A percentile compares a stretch with the other conserved stretches of the same genome.
Conservation (phyloP, 2,329 filamentous ascomycete genomes). For the Aspergillus puulaauensis region DNA sequence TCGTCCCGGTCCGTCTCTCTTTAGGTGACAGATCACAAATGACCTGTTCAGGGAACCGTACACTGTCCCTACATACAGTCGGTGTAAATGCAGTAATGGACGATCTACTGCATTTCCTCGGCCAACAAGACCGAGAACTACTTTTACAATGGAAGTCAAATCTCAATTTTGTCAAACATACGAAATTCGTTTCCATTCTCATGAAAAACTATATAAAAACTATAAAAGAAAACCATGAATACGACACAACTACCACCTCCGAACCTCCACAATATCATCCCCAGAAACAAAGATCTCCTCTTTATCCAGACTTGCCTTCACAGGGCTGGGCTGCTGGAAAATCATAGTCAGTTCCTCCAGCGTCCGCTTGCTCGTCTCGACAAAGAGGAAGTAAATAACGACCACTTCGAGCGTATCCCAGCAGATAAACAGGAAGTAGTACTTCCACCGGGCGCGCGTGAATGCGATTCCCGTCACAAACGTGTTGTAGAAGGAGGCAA, state of each 20-base stretch:
- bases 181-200: too few species aligned
- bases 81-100: too few species aligned
- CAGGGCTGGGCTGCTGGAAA: conserved; percentile 30
- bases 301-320: conserved; percentile 44
- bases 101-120: too few species aligned
- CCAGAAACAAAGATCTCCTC: conserved; percentile 16
- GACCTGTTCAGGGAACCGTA: too few species aligned
- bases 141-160: too few species aligned
- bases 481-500: conserved; percentile 51
- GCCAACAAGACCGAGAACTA: too few species aligned
- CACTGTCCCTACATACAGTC: too few species aligned
- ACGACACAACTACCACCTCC: not conserved
- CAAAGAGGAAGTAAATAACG: conserved; percentile 52
- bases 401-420: conserved; percentile 33
- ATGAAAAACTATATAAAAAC: too few species aligned
- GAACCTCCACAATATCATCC: conserved; percentile 7
- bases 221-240: too few species aligned
- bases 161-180: too few species aligned
- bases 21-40: too few species aligned
- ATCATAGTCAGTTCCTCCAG: conserved; percentile 57
- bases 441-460: conserved; percentile 54
- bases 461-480: conserved; percentile 49
- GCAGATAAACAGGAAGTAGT: conserved; percentile 53
- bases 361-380: conserved; percentile 52
- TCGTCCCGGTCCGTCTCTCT: too few species aligned